phyloP scores from a whole-genome alignment of 1,139 yeast species.

The Pichia sp. region DNA sequence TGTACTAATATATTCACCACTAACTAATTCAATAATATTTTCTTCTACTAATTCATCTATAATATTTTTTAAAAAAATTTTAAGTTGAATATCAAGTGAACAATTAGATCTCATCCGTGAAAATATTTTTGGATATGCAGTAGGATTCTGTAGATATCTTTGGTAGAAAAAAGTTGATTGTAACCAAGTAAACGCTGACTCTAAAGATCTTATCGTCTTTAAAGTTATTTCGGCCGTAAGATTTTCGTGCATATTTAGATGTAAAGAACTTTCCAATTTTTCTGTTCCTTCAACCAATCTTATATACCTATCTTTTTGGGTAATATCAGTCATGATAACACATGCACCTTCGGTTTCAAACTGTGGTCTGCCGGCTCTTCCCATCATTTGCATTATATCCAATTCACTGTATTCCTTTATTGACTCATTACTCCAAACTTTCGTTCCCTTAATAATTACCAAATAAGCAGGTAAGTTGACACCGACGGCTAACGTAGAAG shows the following conservation, averaged over 20 bases:
- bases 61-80: slow-evolving; percentile 30
- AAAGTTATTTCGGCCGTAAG: slow-evolving; percentile 46
- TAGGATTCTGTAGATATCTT: slow-evolving; percentile 36
- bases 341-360: slow-evolving; percentile 47
- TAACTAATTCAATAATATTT: slow-evolving; percentile 25
- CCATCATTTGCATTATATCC: slow-evolving; percentile 87
- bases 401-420: slow-evolving; percentile 33
- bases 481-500: slow-evolving; percentile 90
- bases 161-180: slow-evolving; percentile 47
- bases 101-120: slow-evolving; percentile 1
- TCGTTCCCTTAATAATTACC: slow-evolving; percentile 91
- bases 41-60: slow-evolving; percentile 29
- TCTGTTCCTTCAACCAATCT: slow-evolving; percentile 39
- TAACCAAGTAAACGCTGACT: slow-evolving; percentile 44
- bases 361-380: slow-evolving; percentile 68
- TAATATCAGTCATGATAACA: slow-evolving; percentile 45
- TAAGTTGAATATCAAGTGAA: slow-evolving; percentile 18
- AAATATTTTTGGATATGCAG: slow-evolving; percentile 30
- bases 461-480: slow-evolving; percentile 93
- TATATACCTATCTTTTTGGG: slow-evolving; percentile 35
- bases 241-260: slow-evolving; percentile 38
- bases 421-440: slow-evolving; percentile 36
- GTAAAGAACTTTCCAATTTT: slow-evolving; percentile 45
- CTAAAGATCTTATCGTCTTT: slow-evolving; percentile 34
- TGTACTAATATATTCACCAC: slow-evolving; percentile 29